Evolutionary conservation across 2,329 filamentous ascomycete genomes (phyloP), one percentile per base, ranked within the genome.

Genomic region (Fusarium poae): DNA sequence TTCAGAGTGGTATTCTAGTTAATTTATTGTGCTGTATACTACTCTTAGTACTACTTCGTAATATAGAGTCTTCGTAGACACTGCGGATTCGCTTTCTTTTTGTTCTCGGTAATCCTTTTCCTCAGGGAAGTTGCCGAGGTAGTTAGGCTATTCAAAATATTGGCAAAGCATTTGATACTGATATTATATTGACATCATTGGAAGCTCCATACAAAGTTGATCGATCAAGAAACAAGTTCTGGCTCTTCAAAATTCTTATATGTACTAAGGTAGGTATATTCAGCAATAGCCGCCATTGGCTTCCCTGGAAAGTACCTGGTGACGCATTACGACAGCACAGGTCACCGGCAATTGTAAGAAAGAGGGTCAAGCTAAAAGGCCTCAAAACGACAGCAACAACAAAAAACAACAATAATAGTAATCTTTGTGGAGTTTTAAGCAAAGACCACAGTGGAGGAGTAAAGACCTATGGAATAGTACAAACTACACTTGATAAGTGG

Each of bases 361-460:
- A 70, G 67, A 70, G 67, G 67, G 62, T 65, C 67, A 37, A 43
- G 43, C 62, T 63, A 70, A 71, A 46, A 70, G 61, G 54, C 61
- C 71, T 67, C 60, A 56, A 70, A 51, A 69, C 53, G 67, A 59
- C 63, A 30, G 18, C n/a, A 45, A 45, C 12, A 29, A 30, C 8
- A 45, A 45, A 7, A 7, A 29, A 45, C 8, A 27, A 27, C 10
- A n/a, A 44, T n/a, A 65, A 70, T 63, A 64, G 56, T 51, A 66
- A 61, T 61, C 45, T 54, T 46, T 67, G 71, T 73, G 71, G 71
- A 63, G 71, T 64, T 59, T 61, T 40, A 57, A 55, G 43, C 43
- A 56, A 39, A 62, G 42, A 39, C 53, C 21, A 60, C 43, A n/a
- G 37, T 44, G 60, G 62, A 65, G 53, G 48, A 25, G 46, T 49